Percentiles rank a stretch among this genome's conserved stretches.
phyloP scores from a whole-genome alignment of 805 yeast genomes.

The Lipomyces yamanashiensis region DNA sequence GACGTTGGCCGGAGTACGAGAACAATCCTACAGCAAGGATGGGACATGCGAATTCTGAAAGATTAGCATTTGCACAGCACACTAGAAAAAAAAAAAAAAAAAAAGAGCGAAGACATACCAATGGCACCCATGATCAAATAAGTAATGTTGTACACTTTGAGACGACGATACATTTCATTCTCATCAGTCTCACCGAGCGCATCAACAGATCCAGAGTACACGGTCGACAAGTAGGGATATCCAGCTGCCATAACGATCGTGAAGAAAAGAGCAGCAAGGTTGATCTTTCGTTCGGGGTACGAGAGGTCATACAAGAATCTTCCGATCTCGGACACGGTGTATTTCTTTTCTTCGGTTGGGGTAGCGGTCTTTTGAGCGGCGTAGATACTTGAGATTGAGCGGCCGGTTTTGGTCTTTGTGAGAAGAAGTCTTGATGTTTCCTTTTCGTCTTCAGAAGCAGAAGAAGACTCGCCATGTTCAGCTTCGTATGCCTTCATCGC shows the following conservation, averaged over 20 bases:
- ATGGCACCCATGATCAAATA: slow-evolving; percentile 48
- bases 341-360: slow-evolving; percentile 10
- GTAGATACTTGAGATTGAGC: slow-evolving; percentile 27
- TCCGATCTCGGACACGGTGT: slow-evolving; percentile 18
- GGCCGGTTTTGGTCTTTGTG: slow-evolving; percentile 26
- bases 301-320: slow-evolving; percentile 22
- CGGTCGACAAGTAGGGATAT: slow-evolving; percentile 44
- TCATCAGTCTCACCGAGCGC: slow-evolving; percentile 43
- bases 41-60: slow-evolving; percentile 37
- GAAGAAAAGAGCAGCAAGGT: slow-evolving; percentile 26
- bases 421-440: slow-evolving; percentile 21
- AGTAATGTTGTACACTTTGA: slow-evolving; percentile 48
- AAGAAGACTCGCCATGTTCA: slow-evolving; percentile 7
- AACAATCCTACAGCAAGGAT: slow-evolving; percentile 35
- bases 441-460: slow-evolving; percentile 18
- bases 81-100: slow-evolving; percentile 43
- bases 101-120: slow-evolving; percentile 44
- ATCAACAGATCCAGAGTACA: slow-evolving; percentile 46
- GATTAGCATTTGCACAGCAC: slow-evolving; percentile 38
- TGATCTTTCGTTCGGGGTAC: slow-evolving; percentile 26
- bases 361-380: background rate
- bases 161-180: slow-evolving; percentile 43
- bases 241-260: slow-evolving; percentile 33
- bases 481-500: slow-evolving; percentile 15
- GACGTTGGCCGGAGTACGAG: slow-evolving; percentile 37